phyloP scores from a whole-genome alignment of 108 stramenopile genomes.

The Conticribra guillardii region DNA sequence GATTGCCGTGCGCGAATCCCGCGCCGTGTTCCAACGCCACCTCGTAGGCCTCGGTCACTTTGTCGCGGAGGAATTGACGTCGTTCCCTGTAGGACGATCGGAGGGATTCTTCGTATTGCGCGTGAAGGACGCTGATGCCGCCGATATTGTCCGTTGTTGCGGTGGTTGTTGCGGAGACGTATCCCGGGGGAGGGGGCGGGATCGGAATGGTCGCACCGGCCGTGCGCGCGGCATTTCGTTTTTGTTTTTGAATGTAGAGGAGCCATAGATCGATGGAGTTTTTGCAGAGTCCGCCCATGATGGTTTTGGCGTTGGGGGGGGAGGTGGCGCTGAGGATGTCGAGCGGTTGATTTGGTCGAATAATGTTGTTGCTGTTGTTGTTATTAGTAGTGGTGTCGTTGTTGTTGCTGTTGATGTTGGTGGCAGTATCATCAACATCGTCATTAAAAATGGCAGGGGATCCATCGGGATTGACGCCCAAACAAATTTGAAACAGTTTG shows the following conservation, averaged over 20 bases:
- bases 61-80: constrained; percentile 48
- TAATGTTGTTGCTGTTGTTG: no score
- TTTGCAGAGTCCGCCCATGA: constrained; percentile 62
- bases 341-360: constrained; percentile 12
- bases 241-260: constrained; percentile 63
- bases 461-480: constrained; percentile 68
- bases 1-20: constrained; percentile 69
- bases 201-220: constrained; percentile 13
- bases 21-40: constrained; percentile 62
- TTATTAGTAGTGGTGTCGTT: neutral
- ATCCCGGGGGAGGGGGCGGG: constrained; percentile 40
- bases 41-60: constrained; percentile 69
- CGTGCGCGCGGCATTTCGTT: constrained; percentile 59
- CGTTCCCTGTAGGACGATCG: constrained; percentile 31
- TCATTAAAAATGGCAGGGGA: constrained; percentile 23
- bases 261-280: constrained; percentile 78
- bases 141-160: no score
- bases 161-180: constrained; percentile 17
- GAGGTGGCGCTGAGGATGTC: constrained; percentile 15
- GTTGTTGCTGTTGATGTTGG: neutral
- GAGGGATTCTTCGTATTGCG: constrained; percentile 43
- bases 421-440: neutral
- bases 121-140: constrained; percentile 37
- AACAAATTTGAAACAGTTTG: constrained; percentile 50
- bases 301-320: constrained; percentile 12